These are phyloP conservation scores for Leucaena leucocephala DNA, from an alignment of 306 rosid species.

Conservation along the genomic window DNA sequence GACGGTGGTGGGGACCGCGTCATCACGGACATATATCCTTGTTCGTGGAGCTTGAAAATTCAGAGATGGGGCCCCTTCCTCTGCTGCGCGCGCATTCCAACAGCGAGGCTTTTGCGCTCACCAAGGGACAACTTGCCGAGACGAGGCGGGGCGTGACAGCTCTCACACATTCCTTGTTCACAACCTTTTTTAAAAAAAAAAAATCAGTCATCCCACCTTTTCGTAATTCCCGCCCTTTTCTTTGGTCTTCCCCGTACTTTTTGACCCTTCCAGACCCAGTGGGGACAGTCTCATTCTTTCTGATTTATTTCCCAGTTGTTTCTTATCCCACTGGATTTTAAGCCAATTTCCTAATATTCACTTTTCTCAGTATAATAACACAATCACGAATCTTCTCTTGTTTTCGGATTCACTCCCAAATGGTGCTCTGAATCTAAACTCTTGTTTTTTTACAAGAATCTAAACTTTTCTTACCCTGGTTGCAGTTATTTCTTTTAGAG, in stretches of 20 bases:
- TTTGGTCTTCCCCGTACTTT: background rate
- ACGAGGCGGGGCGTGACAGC: conserved; percentile 10
- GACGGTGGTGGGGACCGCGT: conserved; percentile 32
- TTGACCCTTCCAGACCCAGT: conserved; percentile 12
- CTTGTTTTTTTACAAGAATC: no score
- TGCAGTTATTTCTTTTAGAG: background rate
- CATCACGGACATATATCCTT: background rate
- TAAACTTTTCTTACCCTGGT: no score
- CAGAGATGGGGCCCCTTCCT: background rate
- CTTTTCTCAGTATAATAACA: no score
- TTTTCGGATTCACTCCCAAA: no score
- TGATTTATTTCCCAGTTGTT: background rate
- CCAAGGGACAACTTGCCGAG: conserved; percentile 2
- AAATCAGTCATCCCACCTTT: background rate
- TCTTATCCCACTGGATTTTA: background rate
- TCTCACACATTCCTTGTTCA: conserved; percentile 16
- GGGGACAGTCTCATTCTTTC: background rate
- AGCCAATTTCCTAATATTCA: background rate
- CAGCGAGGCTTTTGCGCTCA: background rate
- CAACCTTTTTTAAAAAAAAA: background rate
- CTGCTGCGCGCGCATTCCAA: background rate
- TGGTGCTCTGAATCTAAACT: no score
- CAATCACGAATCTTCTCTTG: no score
- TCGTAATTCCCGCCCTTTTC: conserved; percentile 46
- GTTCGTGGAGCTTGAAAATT: background rate